phyloP scores from a whole-genome alignment of 345 rosid genomes.

The Noccaea caerulescens region DNA sequence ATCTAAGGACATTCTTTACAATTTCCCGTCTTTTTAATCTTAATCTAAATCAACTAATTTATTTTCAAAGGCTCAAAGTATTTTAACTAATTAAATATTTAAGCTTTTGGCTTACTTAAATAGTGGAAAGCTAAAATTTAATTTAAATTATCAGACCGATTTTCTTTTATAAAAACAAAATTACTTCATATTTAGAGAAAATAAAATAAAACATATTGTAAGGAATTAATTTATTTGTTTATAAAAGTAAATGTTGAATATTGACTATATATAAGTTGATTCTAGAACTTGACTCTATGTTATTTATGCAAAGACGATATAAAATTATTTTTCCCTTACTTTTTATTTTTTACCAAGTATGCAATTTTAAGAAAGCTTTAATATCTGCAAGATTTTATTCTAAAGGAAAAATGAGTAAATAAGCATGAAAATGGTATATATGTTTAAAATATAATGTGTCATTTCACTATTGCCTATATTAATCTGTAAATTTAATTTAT shows the following conservation, averaged over 20 bases:
- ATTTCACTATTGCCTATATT: background rate
- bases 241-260: conserved; percentile 1
- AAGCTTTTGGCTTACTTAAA: background rate
- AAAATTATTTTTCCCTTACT: background rate
- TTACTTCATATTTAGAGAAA: too few relatives aligned
- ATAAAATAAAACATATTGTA: background rate
- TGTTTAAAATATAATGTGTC: background rate
- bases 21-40: background rate
- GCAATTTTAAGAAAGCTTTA: background rate
- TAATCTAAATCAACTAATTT: background rate
- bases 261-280: background rate
- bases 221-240: background rate
- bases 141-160: background rate
- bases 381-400: conserved; percentile 15
- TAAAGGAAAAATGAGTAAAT: background rate
- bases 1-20: too few relatives aligned
- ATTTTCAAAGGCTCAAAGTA: background rate
- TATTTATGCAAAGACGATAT: conserved; percentile 19
- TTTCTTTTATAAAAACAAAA: background rate
- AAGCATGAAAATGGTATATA: conserved; percentile 3
- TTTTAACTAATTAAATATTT: background rate
- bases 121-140: background rate
- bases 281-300: background rate
- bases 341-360: background rate
- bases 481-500: background rate